Conservation (phyloP, 2,329 filamentous ascomycete species). For the Lasiodiplodia citricola region DNA sequence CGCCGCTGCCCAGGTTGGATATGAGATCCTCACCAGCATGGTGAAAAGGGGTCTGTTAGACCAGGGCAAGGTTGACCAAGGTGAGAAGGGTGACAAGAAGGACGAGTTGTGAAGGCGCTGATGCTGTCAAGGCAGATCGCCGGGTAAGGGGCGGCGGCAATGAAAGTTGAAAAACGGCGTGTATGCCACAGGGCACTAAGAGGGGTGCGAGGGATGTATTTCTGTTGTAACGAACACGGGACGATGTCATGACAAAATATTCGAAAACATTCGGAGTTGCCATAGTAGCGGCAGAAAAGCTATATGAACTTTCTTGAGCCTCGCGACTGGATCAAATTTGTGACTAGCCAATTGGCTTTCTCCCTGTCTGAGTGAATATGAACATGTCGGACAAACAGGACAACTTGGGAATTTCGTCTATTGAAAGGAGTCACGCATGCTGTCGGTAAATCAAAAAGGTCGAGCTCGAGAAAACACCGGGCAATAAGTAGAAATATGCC, state of each 20-base stretch:
- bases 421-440: background rate
- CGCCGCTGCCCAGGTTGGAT: conserved; percentile 82
- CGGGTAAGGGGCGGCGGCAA: background rate
- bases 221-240: background rate
- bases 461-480: background rate
- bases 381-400: background rate
- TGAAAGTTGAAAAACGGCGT: background rate
- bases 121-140: background rate
- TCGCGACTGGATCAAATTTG: background rate
- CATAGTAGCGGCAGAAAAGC: background rate
- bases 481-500: conserved; percentile 16
- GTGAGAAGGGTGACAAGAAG: conserved; percentile 27
- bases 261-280: background rate
- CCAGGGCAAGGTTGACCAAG: conserved; percentile 36
- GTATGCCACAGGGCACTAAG: background rate
- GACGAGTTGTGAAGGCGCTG: conserved; percentile 27
- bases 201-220: background rate
- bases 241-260: background rate
- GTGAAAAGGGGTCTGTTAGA: conserved; percentile 62
- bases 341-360: background rate
- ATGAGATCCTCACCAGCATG: conserved; percentile 81
- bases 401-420: conserved; percentile 8
- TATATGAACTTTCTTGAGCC: background rate
- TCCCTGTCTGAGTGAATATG: background rate
- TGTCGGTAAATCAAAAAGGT: background rate